A percentile compares a stretch with the other conserved stretches of the same genome.
phyloP scores from a whole-genome alignment of 768 basidiomycete species.

The Xanthoconium purpureum region DNA sequence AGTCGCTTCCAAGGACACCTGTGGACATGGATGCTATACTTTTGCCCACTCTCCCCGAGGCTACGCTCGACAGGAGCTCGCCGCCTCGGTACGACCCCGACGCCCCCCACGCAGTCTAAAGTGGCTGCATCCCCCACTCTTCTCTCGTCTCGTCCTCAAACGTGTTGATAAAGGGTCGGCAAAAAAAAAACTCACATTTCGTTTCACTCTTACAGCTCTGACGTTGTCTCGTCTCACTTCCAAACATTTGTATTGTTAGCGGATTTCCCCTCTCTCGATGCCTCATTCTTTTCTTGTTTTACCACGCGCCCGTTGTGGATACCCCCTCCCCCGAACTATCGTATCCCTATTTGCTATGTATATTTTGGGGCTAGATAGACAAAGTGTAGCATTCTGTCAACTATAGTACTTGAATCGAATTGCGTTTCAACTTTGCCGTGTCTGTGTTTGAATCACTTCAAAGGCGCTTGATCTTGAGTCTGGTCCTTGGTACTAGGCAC shows the following conservation, averaged over 20 bases:
- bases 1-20: slow-evolving; percentile 24
- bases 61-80: slow-evolving; percentile 8
- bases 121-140: neutral
- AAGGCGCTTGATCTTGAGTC: no score
- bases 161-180: neutral
- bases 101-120: slow-evolving; percentile 18
- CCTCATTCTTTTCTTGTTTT: neutral
- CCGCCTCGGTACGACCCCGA: slow-evolving; percentile 26
- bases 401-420: neutral
- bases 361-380: slow-evolving; percentile 24
- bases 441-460: no score
- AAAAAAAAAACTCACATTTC: neutral
- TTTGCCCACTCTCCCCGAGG: slow-evolving; percentile 21
- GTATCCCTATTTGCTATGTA: slow-evolving; percentile 25
- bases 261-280: neutral
- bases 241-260: slow-evolving; percentile 30
- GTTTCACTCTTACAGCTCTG: neutral
- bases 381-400: slow-evolving; percentile 17
- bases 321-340: slow-evolving; percentile 12
- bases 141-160: neutral
- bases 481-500: no score
- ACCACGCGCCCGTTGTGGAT: slow-evolving; percentile 11
- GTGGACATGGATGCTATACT: slow-evolving; percentile 12
- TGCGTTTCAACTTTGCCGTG: no score
- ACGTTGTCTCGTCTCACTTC: neutral